phyloP scores from a whole-genome alignment of 352 stramenopile species.

The Globisporangium parvum region DNA sequence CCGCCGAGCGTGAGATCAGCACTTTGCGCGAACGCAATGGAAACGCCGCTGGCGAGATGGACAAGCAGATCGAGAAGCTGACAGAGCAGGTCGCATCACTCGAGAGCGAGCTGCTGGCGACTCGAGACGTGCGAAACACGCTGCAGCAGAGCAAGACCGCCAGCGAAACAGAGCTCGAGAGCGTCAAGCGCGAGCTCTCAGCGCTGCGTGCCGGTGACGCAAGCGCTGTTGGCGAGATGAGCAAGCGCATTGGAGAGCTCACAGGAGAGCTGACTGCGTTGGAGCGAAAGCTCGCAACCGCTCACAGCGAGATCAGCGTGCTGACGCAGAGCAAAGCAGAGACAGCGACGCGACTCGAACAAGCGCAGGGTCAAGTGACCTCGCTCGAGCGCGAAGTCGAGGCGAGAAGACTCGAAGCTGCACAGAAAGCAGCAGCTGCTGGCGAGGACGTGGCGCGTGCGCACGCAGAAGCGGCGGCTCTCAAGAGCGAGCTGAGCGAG shows the following conservation, averaged over 20 bases:
- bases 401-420: background rate
- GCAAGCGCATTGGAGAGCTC: background rate
- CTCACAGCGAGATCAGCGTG: background rate
- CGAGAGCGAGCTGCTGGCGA: background rate
- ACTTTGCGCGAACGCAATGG: background rate
- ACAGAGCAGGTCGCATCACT: background rate
- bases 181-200: background rate
- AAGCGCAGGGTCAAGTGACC: constrained; percentile 1
- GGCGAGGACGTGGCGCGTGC: background rate
- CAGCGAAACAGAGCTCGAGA: background rate
- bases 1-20: background rate
- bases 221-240: constrained; percentile 5
- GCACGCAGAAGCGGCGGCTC: constrained; percentile 9
- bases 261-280: background rate
- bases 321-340: background rate
- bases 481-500: constrained; percentile 21
- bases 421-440: background rate
- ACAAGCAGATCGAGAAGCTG: background rate
- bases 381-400: background rate
- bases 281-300: background rate
- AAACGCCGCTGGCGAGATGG: background rate
- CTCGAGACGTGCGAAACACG: background rate
- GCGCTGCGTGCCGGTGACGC: background rate
- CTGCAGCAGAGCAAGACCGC: background rate
- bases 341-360: constrained; percentile 8